Evolutionary conservation across 2,329 filamentous ascomycete genomes (phyloP).

Genomic region (Epichloe glyceriae): DNA sequence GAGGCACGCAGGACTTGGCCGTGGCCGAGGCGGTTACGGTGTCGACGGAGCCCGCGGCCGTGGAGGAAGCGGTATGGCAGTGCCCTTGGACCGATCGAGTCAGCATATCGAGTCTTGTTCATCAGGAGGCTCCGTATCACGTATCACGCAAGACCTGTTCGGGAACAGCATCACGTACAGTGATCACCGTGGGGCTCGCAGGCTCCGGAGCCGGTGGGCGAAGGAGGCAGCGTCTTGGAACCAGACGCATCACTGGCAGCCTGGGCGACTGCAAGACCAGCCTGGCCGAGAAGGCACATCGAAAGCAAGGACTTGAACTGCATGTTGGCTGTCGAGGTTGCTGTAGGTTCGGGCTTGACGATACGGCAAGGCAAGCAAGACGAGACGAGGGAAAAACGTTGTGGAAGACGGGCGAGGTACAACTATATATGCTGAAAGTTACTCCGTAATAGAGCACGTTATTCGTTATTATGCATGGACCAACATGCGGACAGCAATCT

Average conservation of each 20-base stretch:
- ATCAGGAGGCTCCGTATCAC: no score
- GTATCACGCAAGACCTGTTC: no score
- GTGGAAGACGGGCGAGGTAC: no score
- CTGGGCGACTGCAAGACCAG: slow-evolving; percentile 4
- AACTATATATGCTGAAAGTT: no score
- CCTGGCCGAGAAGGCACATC: slow-evolving; percentile 8
- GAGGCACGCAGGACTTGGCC: slow-evolving; percentile 4
- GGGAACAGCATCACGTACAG: slow-evolving; percentile 5
- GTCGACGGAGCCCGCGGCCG: not conserved
- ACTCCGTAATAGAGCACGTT: not conserved
- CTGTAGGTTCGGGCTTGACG: not conserved
- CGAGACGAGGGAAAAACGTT: not conserved
- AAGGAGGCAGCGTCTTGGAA: slow-evolving; percentile 8
- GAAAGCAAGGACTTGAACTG: slow-evolving; percentile 7
- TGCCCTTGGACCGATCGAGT: slow-evolving; percentile 5
- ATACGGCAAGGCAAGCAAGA: not conserved
- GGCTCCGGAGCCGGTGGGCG: slow-evolving; percentile 8
- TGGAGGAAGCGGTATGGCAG: slow-evolving; percentile 6
- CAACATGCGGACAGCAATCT: not conserved
- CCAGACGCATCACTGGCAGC: not conserved
- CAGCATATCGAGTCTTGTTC: not conserved
- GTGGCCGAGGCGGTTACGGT: slow-evolving; percentile 1
- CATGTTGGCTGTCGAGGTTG: slow-evolving; percentile 3
- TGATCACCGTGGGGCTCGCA: slow-evolving; percentile 9
- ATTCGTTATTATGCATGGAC: not conserved